phyloP scores from a whole-genome alignment of 139 green algal genomes.

The Micractinium conductrix region DNA sequence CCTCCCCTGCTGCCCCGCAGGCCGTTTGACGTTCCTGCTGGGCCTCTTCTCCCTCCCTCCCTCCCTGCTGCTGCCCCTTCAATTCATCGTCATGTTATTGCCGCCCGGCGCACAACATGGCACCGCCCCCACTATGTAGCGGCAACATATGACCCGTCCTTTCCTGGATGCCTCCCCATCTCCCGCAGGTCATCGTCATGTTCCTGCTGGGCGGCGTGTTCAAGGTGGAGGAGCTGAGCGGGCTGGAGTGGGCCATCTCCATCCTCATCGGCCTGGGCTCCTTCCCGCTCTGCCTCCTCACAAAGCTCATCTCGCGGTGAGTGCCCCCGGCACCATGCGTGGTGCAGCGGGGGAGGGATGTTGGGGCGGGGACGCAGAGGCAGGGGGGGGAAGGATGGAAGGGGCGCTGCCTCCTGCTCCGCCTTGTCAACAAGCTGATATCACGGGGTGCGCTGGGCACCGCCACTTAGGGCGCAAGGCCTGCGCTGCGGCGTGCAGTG shows the following conservation, averaged over 20 bases:
- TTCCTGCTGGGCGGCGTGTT: slow-evolving; percentile 77
- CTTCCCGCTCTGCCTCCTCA: slow-evolving; percentile 29
- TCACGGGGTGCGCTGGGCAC: background rate
- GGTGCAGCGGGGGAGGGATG: background rate
- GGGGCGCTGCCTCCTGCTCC: slow-evolving; percentile 26
- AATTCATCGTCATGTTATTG: slow-evolving; percentile 75
- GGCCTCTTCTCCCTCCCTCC: background rate
- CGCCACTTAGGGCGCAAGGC: background rate
- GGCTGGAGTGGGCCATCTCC: slow-evolving; percentile 68
- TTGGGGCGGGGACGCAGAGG: background rate
- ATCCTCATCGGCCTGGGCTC: slow-evolving; percentile 70
- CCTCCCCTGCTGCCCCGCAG: too few species aligned
- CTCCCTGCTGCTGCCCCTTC: background rate
- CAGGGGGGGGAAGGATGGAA: too few species aligned
- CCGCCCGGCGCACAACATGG: slow-evolving; percentile 59
- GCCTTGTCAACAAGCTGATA: slow-evolving; percentile 38
- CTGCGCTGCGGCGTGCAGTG: background rate
- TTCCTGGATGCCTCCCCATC: background rate
- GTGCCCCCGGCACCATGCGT: background rate
- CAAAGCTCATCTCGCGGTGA: slow-evolving; percentile 41
- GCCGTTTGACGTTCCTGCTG: background rate
- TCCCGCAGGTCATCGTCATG: slow-evolving; percentile 74
- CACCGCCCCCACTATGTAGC: too few species aligned
- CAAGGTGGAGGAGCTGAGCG: slow-evolving; percentile 60
- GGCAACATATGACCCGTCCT: too few species aligned